Conservation (phyloP, 441 rosid genomes). For the Flueggea neowawraea region DNA sequence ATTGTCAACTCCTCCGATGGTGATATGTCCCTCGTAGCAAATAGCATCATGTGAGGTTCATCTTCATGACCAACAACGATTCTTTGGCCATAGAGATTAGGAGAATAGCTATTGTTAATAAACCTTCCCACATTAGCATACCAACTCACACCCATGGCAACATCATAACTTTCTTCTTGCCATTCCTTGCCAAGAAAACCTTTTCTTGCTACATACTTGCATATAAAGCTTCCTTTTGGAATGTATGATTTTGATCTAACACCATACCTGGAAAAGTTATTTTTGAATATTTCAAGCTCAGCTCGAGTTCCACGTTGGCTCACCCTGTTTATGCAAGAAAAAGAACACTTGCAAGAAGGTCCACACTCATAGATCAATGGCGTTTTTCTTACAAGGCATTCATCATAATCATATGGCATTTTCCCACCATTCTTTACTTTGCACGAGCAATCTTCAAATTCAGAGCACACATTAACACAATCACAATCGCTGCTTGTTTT, state of each 20-base stretch:
- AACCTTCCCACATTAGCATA: neutral
- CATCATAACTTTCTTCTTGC: neutral
- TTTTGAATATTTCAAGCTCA: neutral
- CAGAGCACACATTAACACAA: too few relatives aligned
- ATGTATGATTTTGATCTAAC: neutral
- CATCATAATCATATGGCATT: too few relatives aligned
- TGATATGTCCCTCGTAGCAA: neutral
- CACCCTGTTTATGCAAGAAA: neutral
- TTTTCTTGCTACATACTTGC: neutral
- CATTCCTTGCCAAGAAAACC: neutral
- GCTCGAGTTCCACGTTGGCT: too few relatives aligned
- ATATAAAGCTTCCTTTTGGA: neutral
- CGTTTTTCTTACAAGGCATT: too few relatives aligned
- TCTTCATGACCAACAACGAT: too few relatives aligned
- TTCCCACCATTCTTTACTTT: too few relatives aligned
- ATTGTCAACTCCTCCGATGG: neutral
- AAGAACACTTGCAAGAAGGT: neutral
- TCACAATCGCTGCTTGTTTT: neutral
- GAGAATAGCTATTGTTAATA: neutral
- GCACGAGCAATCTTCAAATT: too few relatives aligned
- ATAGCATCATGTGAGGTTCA: neutral
- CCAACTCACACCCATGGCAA: neutral
- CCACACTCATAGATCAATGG: neutral
- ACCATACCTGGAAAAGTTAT: neutral
- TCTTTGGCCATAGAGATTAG: neutral